These are phyloP conservation scores for Fibroporia radiculosa DNA, from an alignment of 768 basidiomycete species.

Conservation along the genomic window DNA sequence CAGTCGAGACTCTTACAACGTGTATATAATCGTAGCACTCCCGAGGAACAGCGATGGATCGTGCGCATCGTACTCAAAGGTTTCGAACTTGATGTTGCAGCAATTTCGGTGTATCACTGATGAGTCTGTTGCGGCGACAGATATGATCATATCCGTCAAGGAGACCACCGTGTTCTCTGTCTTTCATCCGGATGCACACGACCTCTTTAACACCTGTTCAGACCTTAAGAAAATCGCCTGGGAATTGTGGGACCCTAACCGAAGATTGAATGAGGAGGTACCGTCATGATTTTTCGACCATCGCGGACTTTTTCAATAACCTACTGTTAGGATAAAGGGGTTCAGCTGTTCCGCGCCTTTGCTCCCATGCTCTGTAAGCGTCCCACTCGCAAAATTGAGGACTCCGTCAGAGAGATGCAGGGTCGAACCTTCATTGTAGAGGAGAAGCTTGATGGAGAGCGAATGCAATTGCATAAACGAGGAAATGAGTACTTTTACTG, in stretches of 20 bases:
- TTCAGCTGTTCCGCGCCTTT: conserved; percentile 80
- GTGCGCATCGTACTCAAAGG: conserved; percentile 96
- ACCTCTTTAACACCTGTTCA: conserved; percentile 93
- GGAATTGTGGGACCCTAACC: conserved; percentile 73
- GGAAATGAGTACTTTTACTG: conserved; percentile 90
- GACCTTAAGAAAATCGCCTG: conserved; percentile 92
- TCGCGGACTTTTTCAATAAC: too few species aligned
- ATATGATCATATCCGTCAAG: conserved; percentile 87
- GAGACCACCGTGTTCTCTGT: conserved; percentile 89
- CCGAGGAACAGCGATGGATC: conserved; percentile 92
- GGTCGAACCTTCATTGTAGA: conserved; percentile 80
- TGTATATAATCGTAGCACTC: conserved; percentile 69
- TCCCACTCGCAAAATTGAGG: conserved; percentile 71
- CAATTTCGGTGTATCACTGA: not conserved
- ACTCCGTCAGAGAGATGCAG: conserved; percentile 80
- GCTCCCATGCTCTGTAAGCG: conserved; percentile 95
- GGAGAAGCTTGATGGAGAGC: conserved; percentile 95
- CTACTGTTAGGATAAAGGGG: conserved; percentile 60
- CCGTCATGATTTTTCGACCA: too few species aligned
- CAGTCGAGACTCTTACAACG: conserved; percentile 73
- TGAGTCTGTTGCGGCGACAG: conserved; percentile 30
- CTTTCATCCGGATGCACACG: conserved; percentile 92
- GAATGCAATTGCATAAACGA: conserved; percentile 92
- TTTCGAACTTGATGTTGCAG: conserved; percentile 18
- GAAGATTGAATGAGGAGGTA: conserved; percentile 57